Conservation (phyloP, 192 early-diverging fungal genomes). For the Dimargaris verticillata region DNA sequence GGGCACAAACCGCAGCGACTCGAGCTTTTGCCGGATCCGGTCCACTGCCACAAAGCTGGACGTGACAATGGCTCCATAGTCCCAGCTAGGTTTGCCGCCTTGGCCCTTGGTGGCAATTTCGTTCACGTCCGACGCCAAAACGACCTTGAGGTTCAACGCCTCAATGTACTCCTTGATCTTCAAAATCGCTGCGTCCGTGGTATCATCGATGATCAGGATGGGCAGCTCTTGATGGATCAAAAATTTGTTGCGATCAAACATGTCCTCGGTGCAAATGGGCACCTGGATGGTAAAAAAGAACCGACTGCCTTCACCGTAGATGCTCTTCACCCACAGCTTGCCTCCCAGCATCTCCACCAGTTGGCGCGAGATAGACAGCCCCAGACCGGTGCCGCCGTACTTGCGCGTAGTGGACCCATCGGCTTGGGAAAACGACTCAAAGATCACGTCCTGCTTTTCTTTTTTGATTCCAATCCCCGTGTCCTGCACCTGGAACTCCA, state of each 20-base stretch:
- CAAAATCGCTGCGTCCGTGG: slow-evolving; percentile 28
- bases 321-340: slow-evolving; percentile 57
- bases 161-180: slow-evolving; percentile 11
- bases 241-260: slow-evolving; percentile 27
- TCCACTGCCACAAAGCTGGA: slow-evolving; percentile 11
- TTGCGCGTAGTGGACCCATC: slow-evolving; percentile 68
- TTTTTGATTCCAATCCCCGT: slow-evolving; percentile 73
- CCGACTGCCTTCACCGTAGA: slow-evolving; percentile 48
- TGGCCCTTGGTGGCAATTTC: not conserved
- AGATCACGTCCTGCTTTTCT: slow-evolving; percentile 59
- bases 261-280: slow-evolving; percentile 23
- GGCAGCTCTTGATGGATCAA: slow-evolving; percentile 43
- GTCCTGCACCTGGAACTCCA: slow-evolving; percentile 56
- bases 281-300: slow-evolving; percentile 60
- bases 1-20: slow-evolving; percentile 46
- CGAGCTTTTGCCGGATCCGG: slow-evolving; percentile 13
- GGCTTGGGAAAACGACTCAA: slow-evolving; percentile 72
- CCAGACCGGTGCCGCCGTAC: slow-evolving; percentile 76
- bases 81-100: not conserved
- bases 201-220: slow-evolving; percentile 45
- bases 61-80: slow-evolving; percentile 14
- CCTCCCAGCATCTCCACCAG: slow-evolving; percentile 64
- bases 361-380: slow-evolving; percentile 65
- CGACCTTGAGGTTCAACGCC: not conserved
- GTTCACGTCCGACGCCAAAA: not conserved